Evolutionary conservation across 495 filamentous ascomycete species (phyloP).

Genomic region (Penicillium samsonianum): DNA sequence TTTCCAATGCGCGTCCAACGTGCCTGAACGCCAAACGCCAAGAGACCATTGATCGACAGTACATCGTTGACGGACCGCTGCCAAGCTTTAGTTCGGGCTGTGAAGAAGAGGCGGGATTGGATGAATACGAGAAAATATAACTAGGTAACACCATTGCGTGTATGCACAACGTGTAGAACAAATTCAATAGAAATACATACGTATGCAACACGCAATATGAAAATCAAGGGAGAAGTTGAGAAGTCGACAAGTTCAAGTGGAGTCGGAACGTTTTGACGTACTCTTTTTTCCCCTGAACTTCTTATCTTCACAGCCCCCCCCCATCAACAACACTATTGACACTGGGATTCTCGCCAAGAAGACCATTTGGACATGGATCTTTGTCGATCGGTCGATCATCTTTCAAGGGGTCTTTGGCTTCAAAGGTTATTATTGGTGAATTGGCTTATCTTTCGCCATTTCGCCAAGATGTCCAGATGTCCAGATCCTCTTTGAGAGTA

Average conservation of each 20-base stretch:
- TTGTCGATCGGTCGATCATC: constrained; percentile 16
- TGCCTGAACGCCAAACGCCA: constrained; percentile 28
- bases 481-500: not conserved
- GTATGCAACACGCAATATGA: not conserved
- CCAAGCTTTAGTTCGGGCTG: constrained; percentile 41
- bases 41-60: constrained; percentile 39
- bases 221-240: not conserved
- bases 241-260: not conserved
- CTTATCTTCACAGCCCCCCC: constrained; percentile 28
- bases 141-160: constrained; percentile 11
- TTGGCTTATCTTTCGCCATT: not conserved
- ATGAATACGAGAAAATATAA: not conserved
- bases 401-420: constrained; percentile 17
- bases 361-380: constrained; percentile 1
- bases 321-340: constrained; percentile 21
- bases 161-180: constrained; percentile 3
- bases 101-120: constrained; percentile 19
- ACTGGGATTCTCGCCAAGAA: constrained; percentile 18
- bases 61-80: constrained; percentile 38
- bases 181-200: not conserved
- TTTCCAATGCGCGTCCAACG: constrained; percentile 19
- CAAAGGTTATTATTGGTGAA: constrained; percentile 12
- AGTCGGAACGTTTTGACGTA: not conserved
- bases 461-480: constrained; percentile 26
- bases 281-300: constrained; percentile 18